These are phyloP conservation scores for Chrysoporthe cubensis DNA, from an alignment of 2,329 filamentous ascomycete species.

Conservation along the genomic window DNA sequence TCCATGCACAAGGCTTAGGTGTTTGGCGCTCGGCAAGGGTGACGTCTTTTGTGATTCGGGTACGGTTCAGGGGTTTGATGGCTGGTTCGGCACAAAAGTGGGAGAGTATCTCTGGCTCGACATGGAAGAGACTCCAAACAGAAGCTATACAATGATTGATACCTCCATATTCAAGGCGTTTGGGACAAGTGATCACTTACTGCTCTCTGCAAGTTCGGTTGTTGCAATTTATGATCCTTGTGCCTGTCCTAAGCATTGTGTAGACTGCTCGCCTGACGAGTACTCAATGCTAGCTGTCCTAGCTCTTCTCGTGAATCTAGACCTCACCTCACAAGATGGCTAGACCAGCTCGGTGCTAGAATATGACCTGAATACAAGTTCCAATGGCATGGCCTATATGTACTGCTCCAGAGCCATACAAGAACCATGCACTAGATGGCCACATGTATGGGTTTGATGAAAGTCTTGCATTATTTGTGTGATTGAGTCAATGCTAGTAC, in stretches of 20 bases:
- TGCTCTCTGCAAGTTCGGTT: slow-evolving; percentile 3
- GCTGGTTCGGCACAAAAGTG: slow-evolving; percentile 27
- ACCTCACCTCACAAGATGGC: neutral
- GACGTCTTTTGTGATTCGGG: slow-evolving; percentile 42
- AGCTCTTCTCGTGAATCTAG: neutral
- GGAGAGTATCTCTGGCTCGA: slow-evolving; percentile 36
- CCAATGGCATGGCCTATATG: neutral
- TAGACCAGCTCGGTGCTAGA: neutral
- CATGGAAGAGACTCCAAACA: slow-evolving; percentile 31
- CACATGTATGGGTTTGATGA: neutral
- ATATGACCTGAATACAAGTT: neutral
- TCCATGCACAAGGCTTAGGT: slow-evolving; percentile 84
- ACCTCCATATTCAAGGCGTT: slow-evolving; percentile 29
- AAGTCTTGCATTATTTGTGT: too few relatives aligned
- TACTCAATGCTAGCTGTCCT: neutral
- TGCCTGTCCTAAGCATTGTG: neutral
- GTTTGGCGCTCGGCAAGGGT: slow-evolving; percentile 38
- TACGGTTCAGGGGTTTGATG: slow-evolving; percentile 28
- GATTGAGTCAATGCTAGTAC: too few relatives aligned
- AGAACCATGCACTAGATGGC: neutral
- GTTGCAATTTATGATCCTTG: slow-evolving; percentile 5
- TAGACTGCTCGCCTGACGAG: neutral
- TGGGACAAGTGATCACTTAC: slow-evolving; percentile 27
- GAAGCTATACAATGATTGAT: slow-evolving; percentile 28
- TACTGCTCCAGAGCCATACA: neutral